Conservation (phyloP, 306 rosid genomes). For the Vicia sativa region DNA sequence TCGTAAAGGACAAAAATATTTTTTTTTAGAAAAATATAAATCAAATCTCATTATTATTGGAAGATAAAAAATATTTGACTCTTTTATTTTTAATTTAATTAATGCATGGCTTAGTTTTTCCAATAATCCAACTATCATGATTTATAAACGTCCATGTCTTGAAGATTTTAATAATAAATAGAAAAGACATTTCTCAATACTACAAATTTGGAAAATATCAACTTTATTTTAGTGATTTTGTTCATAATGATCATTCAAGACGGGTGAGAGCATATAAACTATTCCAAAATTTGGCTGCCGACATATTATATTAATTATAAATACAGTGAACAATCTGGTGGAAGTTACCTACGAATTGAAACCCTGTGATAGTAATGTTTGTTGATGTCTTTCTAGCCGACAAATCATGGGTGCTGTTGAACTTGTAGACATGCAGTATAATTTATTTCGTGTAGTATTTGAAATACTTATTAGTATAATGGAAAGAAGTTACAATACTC, state of each 20-base stretch:
- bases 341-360: not conserved
- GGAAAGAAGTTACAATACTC: not conserved
- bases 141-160: not conserved
- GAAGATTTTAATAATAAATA: not conserved
- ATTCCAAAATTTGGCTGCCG: conserved; percentile 5
- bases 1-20: no score
- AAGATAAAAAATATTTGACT: no score
- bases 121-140: no score
- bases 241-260: not conserved
- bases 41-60: no score
- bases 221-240: not conserved
- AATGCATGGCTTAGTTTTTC: no score
- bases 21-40: no score
- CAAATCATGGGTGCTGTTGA: not conserved
- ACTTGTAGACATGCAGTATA: not conserved
- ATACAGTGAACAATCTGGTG: conserved; percentile 9
- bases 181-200: not conserved
- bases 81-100: no score
- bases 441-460: not conserved
- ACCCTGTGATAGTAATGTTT: conserved; percentile 13
- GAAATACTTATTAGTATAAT: not conserved
- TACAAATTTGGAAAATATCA: not conserved
- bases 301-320: conserved; percentile 10
- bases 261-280: conserved; percentile 2
- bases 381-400: conserved; percentile 8